A percentile compares a stretch with the other conserved stretches of the same genome.
These are phyloP conservation scores for Dimocarpus longan DNA, from an alignment of 345 rosid species.

Conservation along the genomic window DNA sequence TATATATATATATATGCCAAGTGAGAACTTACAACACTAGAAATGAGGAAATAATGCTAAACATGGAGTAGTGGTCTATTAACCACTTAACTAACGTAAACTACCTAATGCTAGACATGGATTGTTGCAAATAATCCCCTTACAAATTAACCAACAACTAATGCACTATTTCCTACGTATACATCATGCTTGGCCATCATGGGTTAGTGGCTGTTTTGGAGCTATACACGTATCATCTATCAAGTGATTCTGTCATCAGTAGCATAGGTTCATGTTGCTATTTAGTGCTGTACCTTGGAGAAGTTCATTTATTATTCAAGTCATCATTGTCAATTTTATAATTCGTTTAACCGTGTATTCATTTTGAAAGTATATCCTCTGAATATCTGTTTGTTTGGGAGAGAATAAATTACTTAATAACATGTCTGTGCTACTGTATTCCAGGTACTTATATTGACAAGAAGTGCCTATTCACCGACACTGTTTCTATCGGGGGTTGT, in stretches of 20 bases:
- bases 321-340: neutral
- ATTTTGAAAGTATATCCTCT: neutral
- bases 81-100: too few relatives aligned
- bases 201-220: too few relatives aligned
- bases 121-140: too few relatives aligned
- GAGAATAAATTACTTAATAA: neutral
- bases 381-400: neutral
- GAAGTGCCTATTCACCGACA: conserved; percentile 92
- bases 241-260: neutral
- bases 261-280: neutral
- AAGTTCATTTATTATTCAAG: neutral
- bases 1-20: too few relatives aligned
- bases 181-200: too few relatives aligned
- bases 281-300: neutral
- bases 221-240: neutral
- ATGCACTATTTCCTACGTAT: too few relatives aligned
- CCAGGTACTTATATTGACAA: conserved; percentile 81
- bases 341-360: neutral
- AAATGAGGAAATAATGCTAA: too few relatives aligned
- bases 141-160: too few relatives aligned
- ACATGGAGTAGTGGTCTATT: too few relatives aligned
- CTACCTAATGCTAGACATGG: too few relatives aligned
- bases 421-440: neutral
- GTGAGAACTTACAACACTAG: too few relatives aligned
- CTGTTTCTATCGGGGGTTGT: conserved; percentile 88